These are phyloP conservation scores for Ensete glaucum DNA, from an alignment of 176 grass and related monocot genomes.

Conservation along the genomic window DNA sequence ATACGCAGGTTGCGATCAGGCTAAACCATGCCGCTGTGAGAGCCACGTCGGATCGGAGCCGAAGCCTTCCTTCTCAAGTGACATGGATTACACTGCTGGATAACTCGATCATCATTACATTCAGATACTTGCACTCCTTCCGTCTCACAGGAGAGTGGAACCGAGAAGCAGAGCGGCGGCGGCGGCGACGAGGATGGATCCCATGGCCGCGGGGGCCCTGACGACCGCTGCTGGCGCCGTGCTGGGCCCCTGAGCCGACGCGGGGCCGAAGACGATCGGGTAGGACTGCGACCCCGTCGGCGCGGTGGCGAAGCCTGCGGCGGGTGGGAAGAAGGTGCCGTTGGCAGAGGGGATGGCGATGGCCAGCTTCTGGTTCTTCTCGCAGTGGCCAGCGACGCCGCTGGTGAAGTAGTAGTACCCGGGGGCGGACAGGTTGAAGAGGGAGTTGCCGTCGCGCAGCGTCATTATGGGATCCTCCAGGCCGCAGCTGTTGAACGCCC, in stretches of 20 bases:
- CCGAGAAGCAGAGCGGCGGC: no score
- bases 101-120: no score
- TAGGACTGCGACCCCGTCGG: not conserved
- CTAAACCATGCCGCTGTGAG: no score
- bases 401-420: slow-evolving; percentile 60
- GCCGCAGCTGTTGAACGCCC: slow-evolving; percentile 50
- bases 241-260: not conserved
- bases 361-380: slow-evolving; percentile 65
- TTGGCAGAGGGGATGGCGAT: slow-evolving; percentile 60
- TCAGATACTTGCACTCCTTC: no score
- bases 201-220: not conserved
- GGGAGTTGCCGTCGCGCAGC: slow-evolving; percentile 69
- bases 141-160: no score
- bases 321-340: slow-evolving; percentile 43
- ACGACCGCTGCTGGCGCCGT: not conserved
- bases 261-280: not conserved
- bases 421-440: slow-evolving; percentile 63
- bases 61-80: no score
- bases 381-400: slow-evolving; percentile 41
- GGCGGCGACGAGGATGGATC: not conserved
- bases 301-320: slow-evolving; percentile 19
- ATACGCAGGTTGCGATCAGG: no score
- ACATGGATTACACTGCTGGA: no score
- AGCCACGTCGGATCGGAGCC: no score
- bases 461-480: slow-evolving; percentile 35